Base-by-base conservation (phyloP, 2,329 filamentous ascomycete species). In the Diaporthe longicolla region DNA sequence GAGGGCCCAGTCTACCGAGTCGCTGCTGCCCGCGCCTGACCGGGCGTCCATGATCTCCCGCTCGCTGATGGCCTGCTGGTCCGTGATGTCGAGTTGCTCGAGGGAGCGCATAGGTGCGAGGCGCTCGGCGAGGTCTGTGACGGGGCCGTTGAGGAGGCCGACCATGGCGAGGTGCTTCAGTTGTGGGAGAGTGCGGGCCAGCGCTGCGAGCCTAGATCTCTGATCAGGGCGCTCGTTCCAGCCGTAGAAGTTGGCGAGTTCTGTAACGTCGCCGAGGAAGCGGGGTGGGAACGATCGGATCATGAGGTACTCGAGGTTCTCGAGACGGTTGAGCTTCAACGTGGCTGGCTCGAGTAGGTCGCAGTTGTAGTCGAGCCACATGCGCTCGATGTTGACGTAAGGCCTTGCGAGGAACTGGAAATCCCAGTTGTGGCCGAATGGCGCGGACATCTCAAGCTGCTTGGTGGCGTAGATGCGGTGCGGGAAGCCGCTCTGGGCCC, bases 71-170 rank as follows among this genome's bases (percentile, higher is more conserved):
- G 70, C 61, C 63, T 74, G 73, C 45, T 74, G 61, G 57, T 73
- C 70, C 9, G 73, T 74, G 48, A 74, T 73, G 63, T 74, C 73
- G 29, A 74, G 73, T 57, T 74, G 73, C 50, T 73, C 73, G 1
- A 74, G 63, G 8, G 55, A 72, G 21, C 40, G 45, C 70, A 74
- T 69, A 48, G 65, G 55, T 13, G 35, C n/a, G 24, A 74, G 43
- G 7, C 59, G 57, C 8, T 48, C 35, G 10, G 48, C 73, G 5
- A 73, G 35, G 11, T 74, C 40, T 21, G 19, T 43, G 48, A 74
- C 48, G 5, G 73, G 73, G 0, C 70, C 70, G n/a, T 70, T 73
- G 37, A 74, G 70, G 7, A 74, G 32, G n/a, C 73, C 73, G 43
- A 32, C 70, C 55, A 74, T 21, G 17, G 73, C 70, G 48, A 74